phyloP scores from a whole-genome alignment of 495 filamentous ascomycete species.

The Aspergillus olivimuriae region DNA sequence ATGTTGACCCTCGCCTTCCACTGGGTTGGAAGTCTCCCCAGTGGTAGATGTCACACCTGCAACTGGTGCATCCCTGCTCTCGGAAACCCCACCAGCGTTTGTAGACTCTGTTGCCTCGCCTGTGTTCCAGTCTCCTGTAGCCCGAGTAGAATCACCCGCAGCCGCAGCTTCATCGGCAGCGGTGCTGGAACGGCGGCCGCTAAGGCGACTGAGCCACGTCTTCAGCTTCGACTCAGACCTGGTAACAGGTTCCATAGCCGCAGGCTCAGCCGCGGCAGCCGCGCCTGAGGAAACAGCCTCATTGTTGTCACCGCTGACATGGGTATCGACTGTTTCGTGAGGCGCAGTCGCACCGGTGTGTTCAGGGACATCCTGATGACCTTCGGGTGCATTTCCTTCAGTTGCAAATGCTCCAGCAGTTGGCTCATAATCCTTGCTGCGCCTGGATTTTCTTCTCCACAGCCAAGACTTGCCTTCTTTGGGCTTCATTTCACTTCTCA shows the following conservation, averaged over 20 bases:
- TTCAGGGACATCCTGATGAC: no score
- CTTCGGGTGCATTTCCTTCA: not conserved
- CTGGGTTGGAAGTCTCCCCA: not conserved
- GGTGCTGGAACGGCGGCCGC: constrained; percentile 34
- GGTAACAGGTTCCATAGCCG: constrained; percentile 21
- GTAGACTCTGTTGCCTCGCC: not conserved
- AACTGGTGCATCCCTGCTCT: constrained; percentile 3
- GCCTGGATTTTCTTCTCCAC: constrained; percentile 27
- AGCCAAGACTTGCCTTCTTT: constrained; percentile 24
- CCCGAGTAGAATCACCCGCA: not conserved
- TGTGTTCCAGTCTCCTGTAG: not conserved
- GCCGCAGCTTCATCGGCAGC: constrained; percentile 3
- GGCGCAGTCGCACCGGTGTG: constrained; percentile 5
- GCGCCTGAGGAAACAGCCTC: constrained; percentile 8
- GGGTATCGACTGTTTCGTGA: constrained; percentile 2
- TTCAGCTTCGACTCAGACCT: constrained; percentile 43
- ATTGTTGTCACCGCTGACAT: not conserved
- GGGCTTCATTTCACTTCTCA: constrained; percentile 22
- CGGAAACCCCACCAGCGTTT: not conserved
- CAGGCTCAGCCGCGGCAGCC: constrained; percentile 11
- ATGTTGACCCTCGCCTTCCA: no score
- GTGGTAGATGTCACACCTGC: not conserved
- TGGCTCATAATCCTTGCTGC: constrained; percentile 9
- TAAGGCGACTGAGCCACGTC: constrained; percentile 54
- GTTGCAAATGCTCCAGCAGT: constrained; percentile 3